Evolutionary conservation across 192 early-diverging fungal species (phyloP), one percentile per base, ranked within the genome.

Genomic region (Allomyces javanicus): DNA sequence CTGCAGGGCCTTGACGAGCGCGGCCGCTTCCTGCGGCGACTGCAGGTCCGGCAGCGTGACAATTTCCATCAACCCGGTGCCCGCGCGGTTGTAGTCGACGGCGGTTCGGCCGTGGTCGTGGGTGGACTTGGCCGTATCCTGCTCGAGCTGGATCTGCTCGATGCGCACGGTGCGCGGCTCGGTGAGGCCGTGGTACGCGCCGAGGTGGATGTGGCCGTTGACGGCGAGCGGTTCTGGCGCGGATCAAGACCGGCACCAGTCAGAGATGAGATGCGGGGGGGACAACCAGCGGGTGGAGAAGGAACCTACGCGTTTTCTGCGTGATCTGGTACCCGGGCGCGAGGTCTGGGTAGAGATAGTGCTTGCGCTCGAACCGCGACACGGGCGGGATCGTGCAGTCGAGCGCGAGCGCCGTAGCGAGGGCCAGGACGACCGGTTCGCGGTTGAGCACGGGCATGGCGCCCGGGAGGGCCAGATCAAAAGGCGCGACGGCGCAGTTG

Each of bases 261-360:
- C 26, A 26, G 26, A 26, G 26, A 26, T 26, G 26, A 26, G 26
- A 26, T 26, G 33, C 7, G 3, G 7, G 33, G 5, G 33, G 7
- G 9, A 40, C 5, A 9, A 9, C 5, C 33, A 40, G 7, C 3
- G 33, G 33, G 33, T 40, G 33, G 33, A 40, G 7, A n/a, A 58
- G 50, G 50, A 21, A n/a, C 50, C 1, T 58, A 58, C 50, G 50
- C 50, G 50, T n/a, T 21, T 90, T 83, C 69, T 97, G 94, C 23
- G 94, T 97, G 68, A 97, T 93, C 76, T 97, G 94, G 73, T 92
- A 97, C 21, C 94, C 92, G 63, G 82, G 83, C 17, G 94, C 92
- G 67, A 92, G 77, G 75, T 97, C 94, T 4, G 86, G 82, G 72
- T 97, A 97, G 75, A 93, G 93, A 69, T 97, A 97, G 71, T 97